Evolutionary conservation across 2,329 filamentous ascomycete genomes (phyloP).

Genomic region (Ophiosphaerella herpotricha): DNA sequence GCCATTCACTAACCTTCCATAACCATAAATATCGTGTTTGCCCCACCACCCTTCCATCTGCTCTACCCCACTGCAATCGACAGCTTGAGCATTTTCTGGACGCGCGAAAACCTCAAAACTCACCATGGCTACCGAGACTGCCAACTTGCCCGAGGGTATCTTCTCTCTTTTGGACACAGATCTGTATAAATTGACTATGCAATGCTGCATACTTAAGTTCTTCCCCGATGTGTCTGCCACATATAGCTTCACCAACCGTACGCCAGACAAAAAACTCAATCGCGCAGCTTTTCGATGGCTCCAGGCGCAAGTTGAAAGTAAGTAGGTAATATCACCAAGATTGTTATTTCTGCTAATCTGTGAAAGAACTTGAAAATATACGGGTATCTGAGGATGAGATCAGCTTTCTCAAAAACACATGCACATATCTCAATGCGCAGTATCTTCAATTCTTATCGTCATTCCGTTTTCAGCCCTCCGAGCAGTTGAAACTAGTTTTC

Average conservation of each 20-base stretch:
- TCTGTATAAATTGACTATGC: slow-evolving; percentile 98
- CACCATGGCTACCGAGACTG: slow-evolving; percentile 27
- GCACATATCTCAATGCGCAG: slow-evolving; percentile 75
- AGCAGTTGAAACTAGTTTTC: slow-evolving; percentile 78
- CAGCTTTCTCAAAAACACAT: slow-evolving; percentile 75
- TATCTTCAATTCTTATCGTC: slow-evolving; percentile 83
- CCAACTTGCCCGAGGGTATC: slow-evolving; percentile 45
- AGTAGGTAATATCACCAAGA: background rate
- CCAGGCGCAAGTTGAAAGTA: slow-evolving; percentile 78
- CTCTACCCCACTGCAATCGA: slow-evolving; percentile 9
- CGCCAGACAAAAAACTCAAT: slow-evolving; percentile 88
- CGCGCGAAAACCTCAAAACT: slow-evolving; percentile 3
- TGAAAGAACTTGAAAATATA: slow-evolving; percentile 77
- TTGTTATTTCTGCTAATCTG: slow-evolving; percentile 8
- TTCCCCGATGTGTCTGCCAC: slow-evolving; percentile 81
- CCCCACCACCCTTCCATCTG: slow-evolving; percentile 38
- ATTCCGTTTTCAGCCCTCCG: slow-evolving; percentile 78
- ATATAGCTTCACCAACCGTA: slow-evolving; percentile 94
- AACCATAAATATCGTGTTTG: slow-evolving; percentile 11
- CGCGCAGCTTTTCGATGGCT: slow-evolving; percentile 85
- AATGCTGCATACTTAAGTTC: slow-evolving; percentile 84
- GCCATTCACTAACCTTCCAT: background rate
- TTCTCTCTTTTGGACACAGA: slow-evolving; percentile 60
- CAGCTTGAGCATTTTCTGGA: slow-evolving; percentile 6
- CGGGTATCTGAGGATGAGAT: slow-evolving; percentile 79